Evolutionary conservation across 2,329 filamentous ascomycete genomes (phyloP).

Genomic region (Pestalotiopsis sp.): DNA sequence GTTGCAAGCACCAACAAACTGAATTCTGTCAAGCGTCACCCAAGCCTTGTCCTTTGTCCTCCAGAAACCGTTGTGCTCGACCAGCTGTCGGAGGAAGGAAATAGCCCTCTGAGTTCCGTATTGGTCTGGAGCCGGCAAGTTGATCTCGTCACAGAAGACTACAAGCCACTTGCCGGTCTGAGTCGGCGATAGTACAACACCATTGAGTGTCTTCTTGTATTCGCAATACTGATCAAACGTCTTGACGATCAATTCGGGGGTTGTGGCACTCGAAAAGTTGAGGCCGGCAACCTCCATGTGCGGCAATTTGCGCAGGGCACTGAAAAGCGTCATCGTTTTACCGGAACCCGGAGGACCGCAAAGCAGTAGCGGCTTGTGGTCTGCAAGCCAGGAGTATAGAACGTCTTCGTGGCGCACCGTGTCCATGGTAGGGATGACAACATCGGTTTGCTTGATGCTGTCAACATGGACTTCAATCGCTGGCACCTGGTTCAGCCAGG

Average conservation of each 20-base stretch:
- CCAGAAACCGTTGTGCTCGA: constrained; percentile 99
- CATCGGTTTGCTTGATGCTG: constrained; percentile 95
- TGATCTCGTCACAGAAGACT: constrained; percentile 99
- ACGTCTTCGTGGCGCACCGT: constrained; percentile 98
- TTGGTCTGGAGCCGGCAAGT: constrained; percentile 94
- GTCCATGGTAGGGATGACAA: constrained; percentile 96
- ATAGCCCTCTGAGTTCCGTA: constrained; percentile 98
- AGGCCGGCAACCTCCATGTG: constrained; percentile 99
- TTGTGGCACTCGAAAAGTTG: constrained; percentile 99
- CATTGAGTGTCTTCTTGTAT: constrained; percentile 97
- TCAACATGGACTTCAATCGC: constrained; percentile 97
- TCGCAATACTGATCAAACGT: constrained; percentile 99
- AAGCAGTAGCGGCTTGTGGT: constrained; percentile 94
- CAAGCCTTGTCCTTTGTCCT: constrained; percentile 95
- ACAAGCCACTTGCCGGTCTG: constrained; percentile 98
- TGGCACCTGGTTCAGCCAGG: constrained; percentile 95
- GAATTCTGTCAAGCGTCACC: constrained; percentile 96
- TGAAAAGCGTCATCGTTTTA: constrained; percentile 99
- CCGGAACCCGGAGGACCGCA: constrained; percentile 97
- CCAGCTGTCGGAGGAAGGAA: constrained; percentile 93
- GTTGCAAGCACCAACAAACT: constrained; percentile 98
- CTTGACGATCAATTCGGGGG: constrained; percentile 96
- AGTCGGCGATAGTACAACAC: constrained; percentile 90
- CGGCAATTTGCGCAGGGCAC: constrained; percentile 90
- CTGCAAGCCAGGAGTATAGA: constrained; percentile 98